Percentiles rank a stretch among this genome's conserved stretches.
Evolutionary conservation across 257 asterid genomes (phyloP).

Genomic region (Thymus mandschuricus): DNA sequence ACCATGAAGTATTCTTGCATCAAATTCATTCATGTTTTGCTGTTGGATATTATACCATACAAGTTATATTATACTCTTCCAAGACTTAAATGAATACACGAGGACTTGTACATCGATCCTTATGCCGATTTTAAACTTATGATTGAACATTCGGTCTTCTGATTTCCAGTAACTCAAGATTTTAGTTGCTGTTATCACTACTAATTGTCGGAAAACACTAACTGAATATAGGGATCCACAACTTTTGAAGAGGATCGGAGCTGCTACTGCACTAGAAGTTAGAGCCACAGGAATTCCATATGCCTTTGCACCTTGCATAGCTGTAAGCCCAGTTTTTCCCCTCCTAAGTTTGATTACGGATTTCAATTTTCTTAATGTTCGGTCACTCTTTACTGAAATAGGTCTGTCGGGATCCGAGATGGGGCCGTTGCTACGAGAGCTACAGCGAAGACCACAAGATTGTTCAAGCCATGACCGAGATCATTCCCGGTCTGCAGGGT

Average conservation of each 20-base stretch:
- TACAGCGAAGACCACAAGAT: slow-evolving; percentile 83
- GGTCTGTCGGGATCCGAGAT: slow-evolving; percentile 96
- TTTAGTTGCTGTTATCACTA: not conserved
- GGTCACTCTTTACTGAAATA: slow-evolving; percentile 25
- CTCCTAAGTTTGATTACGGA: too few species aligned
- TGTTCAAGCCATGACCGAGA: slow-evolving; percentile 80
- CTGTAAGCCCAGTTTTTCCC: slow-evolving; percentile 42
- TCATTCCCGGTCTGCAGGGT: slow-evolving; percentile 94
- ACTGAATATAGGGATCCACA: slow-evolving; percentile 57
- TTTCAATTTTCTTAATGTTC: slow-evolving; percentile 4
- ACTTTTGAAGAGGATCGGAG: slow-evolving; percentile 71
- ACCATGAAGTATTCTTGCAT: not conserved
- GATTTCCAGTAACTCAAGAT: not conserved
- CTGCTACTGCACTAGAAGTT: slow-evolving; percentile 81
- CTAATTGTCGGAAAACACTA: slow-evolving; percentile 4
- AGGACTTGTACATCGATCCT: not conserved
- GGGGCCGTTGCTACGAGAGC: slow-evolving; percentile 97
- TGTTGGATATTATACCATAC: not conserved
- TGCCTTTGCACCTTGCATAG: slow-evolving; percentile 77
- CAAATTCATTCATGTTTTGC: not conserved
- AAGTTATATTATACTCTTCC: not conserved
- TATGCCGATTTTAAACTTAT: not conserved
- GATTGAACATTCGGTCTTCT: not conserved
- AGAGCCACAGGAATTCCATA: slow-evolving; percentile 84
- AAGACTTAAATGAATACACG: not conserved